Base-by-base conservation (phyloP, 306 rosid species). In the Dicorynia guianensis region DNA sequence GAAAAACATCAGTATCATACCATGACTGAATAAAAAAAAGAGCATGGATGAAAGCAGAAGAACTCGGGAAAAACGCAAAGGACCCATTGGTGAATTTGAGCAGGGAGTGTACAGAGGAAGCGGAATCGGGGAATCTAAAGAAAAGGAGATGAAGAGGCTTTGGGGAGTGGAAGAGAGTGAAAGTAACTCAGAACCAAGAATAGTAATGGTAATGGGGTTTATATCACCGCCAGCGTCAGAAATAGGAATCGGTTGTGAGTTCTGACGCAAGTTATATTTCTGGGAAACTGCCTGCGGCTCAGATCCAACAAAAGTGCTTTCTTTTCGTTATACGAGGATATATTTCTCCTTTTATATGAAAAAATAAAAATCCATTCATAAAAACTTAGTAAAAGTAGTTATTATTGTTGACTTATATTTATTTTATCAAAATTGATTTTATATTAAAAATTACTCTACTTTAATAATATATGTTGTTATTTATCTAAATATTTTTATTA, bases 41-140 rank as follows among this genome's bases (percentile, higher is more conserved):
- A 91, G 83, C 14, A 88, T 66, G 52, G 81, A 75, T 0, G 85
- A 79, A 72, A 89, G 44, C 15, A 86, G 70, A 74, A 93, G 87
- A 70, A 86, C 9, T 0, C 43, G 25, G 20, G 78, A 80, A 78
- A 91, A 84, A 79, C 78, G 73, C 13, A 87, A 72, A 7, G 59
- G 87, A 76, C 81, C 84, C 98, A 91, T 94, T 39, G 61, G 38
- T 14, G 69, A 76, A 50, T 54, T 43, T 43, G 4, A 44, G 47
- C 43, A 46, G 17, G 47, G 62, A 55, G 53, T 57, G 20, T 36
- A 6, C 30, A 25, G 30, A 25, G 30, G 30, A 25, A 25, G 30
- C 1, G 30, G 2, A 25, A 25, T 25, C 30, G 19, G 77, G 52
- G 60, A 35, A 7, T 35, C 4, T 14, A 10, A 3, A 4, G 3